Conservation (phyloP, 2,329 filamentous ascomycete genomes). For the Colletotrichum sidae region DNA sequence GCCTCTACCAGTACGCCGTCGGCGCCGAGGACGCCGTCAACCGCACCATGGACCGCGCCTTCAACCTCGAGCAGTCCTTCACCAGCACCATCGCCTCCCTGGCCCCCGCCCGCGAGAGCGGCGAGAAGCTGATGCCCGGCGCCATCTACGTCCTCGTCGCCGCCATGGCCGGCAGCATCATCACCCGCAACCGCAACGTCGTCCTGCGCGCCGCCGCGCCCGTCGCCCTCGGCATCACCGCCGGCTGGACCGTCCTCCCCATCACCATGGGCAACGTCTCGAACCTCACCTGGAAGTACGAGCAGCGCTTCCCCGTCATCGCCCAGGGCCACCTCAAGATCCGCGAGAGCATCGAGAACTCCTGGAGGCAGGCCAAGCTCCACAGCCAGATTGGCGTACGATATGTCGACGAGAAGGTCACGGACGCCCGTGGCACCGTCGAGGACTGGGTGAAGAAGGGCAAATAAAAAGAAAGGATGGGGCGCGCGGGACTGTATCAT, state of each 20-base stretch:
- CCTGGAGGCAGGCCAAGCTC: slow-evolving; percentile 78
- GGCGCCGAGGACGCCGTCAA: slow-evolving; percentile 87
- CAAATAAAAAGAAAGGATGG: slow-evolving; percentile 63
- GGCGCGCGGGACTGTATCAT: slow-evolving; percentile 35
- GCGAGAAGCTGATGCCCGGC: slow-evolving; percentile 90
- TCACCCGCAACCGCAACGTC: slow-evolving; percentile 88
- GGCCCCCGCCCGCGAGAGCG: slow-evolving; percentile 85
- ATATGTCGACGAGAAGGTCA: slow-evolving; percentile 85
- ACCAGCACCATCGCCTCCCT: slow-evolving; percentile 90
- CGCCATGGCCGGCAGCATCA: slow-evolving; percentile 93
- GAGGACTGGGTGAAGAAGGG: slow-evolving; percentile 95
- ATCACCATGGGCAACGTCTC: slow-evolving; percentile 91
- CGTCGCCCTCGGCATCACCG: slow-evolving; percentile 81
- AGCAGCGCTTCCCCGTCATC: slow-evolving; percentile 86
- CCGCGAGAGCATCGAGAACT: slow-evolving; percentile 75
- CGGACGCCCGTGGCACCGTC: slow-evolving; percentile 78
- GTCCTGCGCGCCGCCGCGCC: slow-evolving; percentile 83
- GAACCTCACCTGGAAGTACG: slow-evolving; percentile 90
- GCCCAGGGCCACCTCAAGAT: slow-evolving; percentile 83
- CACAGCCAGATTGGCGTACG: slow-evolving; percentile 77
- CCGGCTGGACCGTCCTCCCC: slow-evolving; percentile 87
- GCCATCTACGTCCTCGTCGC: slow-evolving; percentile 92
- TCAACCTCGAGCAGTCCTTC: slow-evolving; percentile 89
- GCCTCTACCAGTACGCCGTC: slow-evolving; percentile 81
- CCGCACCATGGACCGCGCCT: slow-evolving; percentile 80